Base-by-base conservation (phyloP, 345 rosid genomes). In the Eucalyptus marginata region DNA sequence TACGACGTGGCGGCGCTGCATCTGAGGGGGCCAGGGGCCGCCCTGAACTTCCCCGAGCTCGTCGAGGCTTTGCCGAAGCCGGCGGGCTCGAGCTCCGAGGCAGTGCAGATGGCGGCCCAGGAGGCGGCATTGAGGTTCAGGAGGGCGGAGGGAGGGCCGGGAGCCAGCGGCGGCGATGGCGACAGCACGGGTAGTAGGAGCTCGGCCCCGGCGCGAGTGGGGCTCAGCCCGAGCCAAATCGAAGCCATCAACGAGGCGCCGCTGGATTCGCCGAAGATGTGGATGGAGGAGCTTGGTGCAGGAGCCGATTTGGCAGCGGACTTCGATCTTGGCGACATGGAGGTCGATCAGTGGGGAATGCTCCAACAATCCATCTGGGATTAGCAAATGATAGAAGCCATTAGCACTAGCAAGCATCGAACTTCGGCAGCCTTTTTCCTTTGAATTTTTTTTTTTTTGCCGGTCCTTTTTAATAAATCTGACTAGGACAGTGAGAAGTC, bases 191-290 rank as follows among this genome's bases (percentile, higher is more conserved):
- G 9, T 11, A 62, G 7, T 10, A 84, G 81, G 27, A 47, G 58
- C 52, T 79, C 89, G 47, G 96, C 90, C 27, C 93, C 95, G 10
- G 86, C 91, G 52, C 92, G 93, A 18, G 94, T 96, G 29, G 92
- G 96, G 90, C 93, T 97, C 47, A 95, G 96, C 24, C 93, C 92
- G 20, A 96, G 95, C 81, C 96, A 97, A 88, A 97, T 97, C 86
- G 97, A 96, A 87, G 98, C 98, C 16, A 97, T 96, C 62, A 96
- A 94, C 68, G 98, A 96, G 89, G 93, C 93, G 8, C 97, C 98
- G 20, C 47, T 96, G 91, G 98, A 97, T 90, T 96, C 98, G 7
- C 99, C 99, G 8, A 93, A 92, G 87, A 93, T 92, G 95, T 95
- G 98, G 91, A 96, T 91, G 98, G 93, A 29, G 27, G 87, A 33